Base-by-base conservation (phyloP, 306 rosid genomes). In the Dryas alaskensis region DNA sequence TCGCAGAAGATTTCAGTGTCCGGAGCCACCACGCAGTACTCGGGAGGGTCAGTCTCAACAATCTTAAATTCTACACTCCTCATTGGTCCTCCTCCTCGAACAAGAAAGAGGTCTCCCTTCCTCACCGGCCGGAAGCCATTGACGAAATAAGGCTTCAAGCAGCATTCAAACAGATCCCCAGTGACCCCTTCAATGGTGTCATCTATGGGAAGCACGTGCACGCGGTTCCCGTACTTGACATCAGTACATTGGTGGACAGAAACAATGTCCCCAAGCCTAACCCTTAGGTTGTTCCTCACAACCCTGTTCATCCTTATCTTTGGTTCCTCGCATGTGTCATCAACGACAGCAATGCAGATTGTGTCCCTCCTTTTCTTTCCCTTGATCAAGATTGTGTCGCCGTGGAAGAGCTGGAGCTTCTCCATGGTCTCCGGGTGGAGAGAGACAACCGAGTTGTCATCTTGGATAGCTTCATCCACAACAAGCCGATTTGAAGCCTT, bases 381-480 rank as follows among this genome's bases (percentile, higher is more conserved):
- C 76, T 91, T 88, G 37, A 91, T 81, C 74, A 91, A 46, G 76
- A 91, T 80, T 17, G 95, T 87, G 51, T 91, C 97, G 1, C 97
- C 94, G 0, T 92, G 84, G 54, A 91, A 91, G 10, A 89, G 86
- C 65, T 87, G 89, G 49, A 89, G 89, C 76, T 87, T 87, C 69
- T 89, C 96, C 87, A 89, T 84, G 48, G 92, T 89, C 0, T 81
- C 87, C 6, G 52, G 13, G 52, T 48, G 52, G 4, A 48, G 10
- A 8, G 52, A 7, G 52, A 48, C 52, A 3, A 8, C 52, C 8
- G 52, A 48, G 52, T 48, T 48, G 52, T 7, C 52, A 48, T 48
- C 12, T 0, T 10, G 10, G 13, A 48, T 48, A 10, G 52, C 52
- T 8, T 48, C 52, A 10, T 48, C 52, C 52, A 48, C 52, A 8